Base-by-base conservation (phyloP, 192 early-diverging fungal species). In the Allomyces javanicus region DNA sequence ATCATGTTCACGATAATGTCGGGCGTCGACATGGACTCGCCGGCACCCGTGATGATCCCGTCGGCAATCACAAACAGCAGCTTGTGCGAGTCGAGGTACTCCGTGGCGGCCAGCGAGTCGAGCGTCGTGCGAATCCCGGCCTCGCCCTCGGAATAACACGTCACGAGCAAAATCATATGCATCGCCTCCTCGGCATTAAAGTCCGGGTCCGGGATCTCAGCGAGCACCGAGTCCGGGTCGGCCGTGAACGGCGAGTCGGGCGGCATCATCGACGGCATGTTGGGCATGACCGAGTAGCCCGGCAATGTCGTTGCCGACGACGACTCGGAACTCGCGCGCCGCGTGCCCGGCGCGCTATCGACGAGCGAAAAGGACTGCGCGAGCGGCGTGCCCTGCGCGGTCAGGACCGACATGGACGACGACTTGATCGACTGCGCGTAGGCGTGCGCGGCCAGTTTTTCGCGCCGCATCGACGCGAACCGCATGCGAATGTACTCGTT, bases 1-100 rank as follows among this genome's bases (percentile, higher is more conserved):
- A 92, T 90, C 84, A 92, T 83, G 44, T 84, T 81, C 61, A 89
- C 70, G 65, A 86, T 86, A 23, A 87, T 84, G 67, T 89, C 87
- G 1, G 89, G 87, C 12, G 89, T 91, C 19, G 86, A 89, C 72
- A 82, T 76, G 64, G 74, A 74, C 69, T 91, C 83, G 67, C 84
- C 84, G 0, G 83, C 83, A 27, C 89, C 89, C 25, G 81, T 85
- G 70, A 91, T 87, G 64, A 88, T 77, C 9, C 89, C 89, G 71
- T 91, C 89, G 61, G 82, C 83, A 66, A 91, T 86, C 64, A 92
- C 82, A 44, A 90, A 75, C n/a, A 89, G 76, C 67, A 88, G 67
- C 75, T 92, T 92, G 75, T 86, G 85, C 25, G 83, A 84, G 12
- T 80, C 73, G 19, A 83, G 82, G 66, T 87, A 90, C 67, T 84